Evolutionary conservation across 495 filamentous ascomycete genomes (phyloP).

Genomic region (Amorphotheca resinae): DNA sequence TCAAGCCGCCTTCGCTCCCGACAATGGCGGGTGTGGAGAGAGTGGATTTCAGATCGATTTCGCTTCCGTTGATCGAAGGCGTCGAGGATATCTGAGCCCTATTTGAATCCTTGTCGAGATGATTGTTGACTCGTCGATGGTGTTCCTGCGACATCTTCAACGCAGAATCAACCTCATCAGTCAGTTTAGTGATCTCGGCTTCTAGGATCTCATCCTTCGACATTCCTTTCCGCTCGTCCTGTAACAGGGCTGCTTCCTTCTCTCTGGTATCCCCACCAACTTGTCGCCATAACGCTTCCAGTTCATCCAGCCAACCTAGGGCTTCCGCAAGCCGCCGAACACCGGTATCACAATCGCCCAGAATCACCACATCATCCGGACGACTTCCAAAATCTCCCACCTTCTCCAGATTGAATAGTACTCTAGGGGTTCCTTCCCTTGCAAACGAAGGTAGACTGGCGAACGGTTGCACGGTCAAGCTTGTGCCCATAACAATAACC

Average conservation of each 20-base stretch:
- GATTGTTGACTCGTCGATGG: slow-evolving; percentile 27
- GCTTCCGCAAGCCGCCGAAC: slow-evolving; percentile 72
- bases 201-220: slow-evolving; percentile 41
- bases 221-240: slow-evolving; percentile 8
- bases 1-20: neutral
- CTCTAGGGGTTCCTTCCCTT: slow-evolving; percentile 48
- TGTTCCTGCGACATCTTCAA: slow-evolving; percentile 36
- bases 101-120: slow-evolving; percentile 18
- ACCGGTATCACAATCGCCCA: slow-evolving; percentile 71
- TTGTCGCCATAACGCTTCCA: slow-evolving; percentile 56
- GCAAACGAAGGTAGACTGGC: slow-evolving; percentile 60
- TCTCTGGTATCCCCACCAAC: slow-evolving; percentile 32
- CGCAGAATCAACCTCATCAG: slow-evolving; percentile 39
- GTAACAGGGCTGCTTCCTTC: slow-evolving; percentile 24
- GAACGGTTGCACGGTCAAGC: slow-evolving; percentile 80
- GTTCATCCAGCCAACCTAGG: slow-evolving; percentile 76
- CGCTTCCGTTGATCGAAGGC: neutral
- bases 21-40: neutral
- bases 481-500: slow-evolving; percentile 84
- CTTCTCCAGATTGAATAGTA: slow-evolving; percentile 80
- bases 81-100: slow-evolving; percentile 1
- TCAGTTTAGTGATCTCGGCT: slow-evolving; percentile 40
- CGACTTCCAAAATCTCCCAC: slow-evolving; percentile 70
- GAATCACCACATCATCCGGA: slow-evolving; percentile 60
- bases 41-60: neutral